Conservation (phyloP, 1,284 basidiomycete species). For the Microbotryum scabiosae region DNA sequence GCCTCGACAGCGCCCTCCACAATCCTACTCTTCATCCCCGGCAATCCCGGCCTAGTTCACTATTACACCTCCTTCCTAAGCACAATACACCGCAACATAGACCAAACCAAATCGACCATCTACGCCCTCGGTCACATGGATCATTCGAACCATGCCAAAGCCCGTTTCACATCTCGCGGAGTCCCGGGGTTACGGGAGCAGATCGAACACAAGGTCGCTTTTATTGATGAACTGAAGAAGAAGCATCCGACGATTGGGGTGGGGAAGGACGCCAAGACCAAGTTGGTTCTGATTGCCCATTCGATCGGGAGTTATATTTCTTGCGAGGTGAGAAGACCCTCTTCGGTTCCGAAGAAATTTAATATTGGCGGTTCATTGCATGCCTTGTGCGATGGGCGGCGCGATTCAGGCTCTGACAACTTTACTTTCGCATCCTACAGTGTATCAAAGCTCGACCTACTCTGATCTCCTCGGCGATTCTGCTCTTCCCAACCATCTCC, state of each 20-base stretch:
- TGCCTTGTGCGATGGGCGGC: too few relatives aligned
- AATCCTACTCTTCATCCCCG: conserved; percentile 22
- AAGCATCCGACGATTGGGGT: neutral
- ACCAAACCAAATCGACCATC: conserved; percentile 5
- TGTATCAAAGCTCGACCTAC: conserved; percentile 3
- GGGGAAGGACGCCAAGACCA: neutral
- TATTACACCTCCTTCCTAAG: conserved; percentile 23
- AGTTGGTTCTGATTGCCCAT: conserved; percentile 26
- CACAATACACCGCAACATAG: neutral
- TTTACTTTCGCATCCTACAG: neutral
- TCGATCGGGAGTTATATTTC: conserved; percentile 25
- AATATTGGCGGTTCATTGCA: too few relatives aligned
- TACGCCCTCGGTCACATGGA: conserved; percentile 24
- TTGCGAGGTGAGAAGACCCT: conserved; percentile 12
- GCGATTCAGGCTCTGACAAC: neutral
- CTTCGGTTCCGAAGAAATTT: too few relatives aligned
- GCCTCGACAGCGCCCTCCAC: neutral
- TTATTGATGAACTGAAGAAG: conserved; percentile 14
- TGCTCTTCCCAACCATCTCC: conserved; percentile 30
- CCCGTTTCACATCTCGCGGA: neutral
- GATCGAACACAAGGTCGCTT: conserved; percentile 26
- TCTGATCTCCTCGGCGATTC: conserved; percentile 5
- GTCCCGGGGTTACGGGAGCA: conserved; percentile 21
- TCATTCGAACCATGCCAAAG: conserved; percentile 8
- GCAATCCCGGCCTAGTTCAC: conserved; percentile 23